A percentile compares a stretch with the other conserved stretches of the same genome.
These are phyloP conservation scores for Cercospora berteroae DNA, from an alignment of 2,329 filamentous ascomycete species.

Conservation along the genomic window DNA sequence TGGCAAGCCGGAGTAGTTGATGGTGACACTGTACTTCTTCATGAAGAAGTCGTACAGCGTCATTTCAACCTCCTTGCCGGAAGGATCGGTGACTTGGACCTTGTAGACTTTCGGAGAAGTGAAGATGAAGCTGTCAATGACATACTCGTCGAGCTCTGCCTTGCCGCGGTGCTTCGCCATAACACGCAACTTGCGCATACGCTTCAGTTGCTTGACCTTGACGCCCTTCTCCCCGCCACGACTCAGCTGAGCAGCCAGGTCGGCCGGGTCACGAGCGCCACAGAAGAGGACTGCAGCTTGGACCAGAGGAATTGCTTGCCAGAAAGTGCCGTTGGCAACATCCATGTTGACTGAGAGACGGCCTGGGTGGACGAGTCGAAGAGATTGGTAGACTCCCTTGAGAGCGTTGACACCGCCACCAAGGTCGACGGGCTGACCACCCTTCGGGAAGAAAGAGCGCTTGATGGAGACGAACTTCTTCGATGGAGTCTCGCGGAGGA, in stretches of 20 bases:
- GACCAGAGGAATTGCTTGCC: constrained; percentile 51
- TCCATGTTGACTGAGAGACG: constrained; percentile 79
- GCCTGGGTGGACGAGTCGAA: constrained; percentile 65
- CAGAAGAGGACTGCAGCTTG: constrained; percentile 38
- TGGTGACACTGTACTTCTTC: constrained; percentile 50
- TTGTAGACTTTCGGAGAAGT: constrained; percentile 46
- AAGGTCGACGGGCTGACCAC: constrained; percentile 53
- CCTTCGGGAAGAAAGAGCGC: constrained; percentile 73
- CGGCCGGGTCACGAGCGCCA: constrained; percentile 27
- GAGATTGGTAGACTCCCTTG: constrained; percentile 86
- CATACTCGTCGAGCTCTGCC: constrained; percentile 43
- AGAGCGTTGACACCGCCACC: constrained; percentile 69
- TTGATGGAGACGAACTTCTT: constrained; percentile 68
- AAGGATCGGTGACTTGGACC: constrained; percentile 42
- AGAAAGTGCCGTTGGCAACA: constrained; percentile 89
- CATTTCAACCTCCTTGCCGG: constrained; percentile 40
- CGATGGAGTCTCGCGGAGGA: constrained; percentile 76
- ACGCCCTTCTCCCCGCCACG: constrained; percentile 23
- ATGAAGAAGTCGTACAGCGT: constrained; percentile 60
- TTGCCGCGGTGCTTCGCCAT: constrained; percentile 41
- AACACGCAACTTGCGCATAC: constrained; percentile 45
- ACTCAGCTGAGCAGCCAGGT: constrained; percentile 30
- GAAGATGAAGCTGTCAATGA: constrained; percentile 51
- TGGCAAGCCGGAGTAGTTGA: constrained; percentile 52
- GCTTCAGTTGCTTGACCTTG: constrained; percentile 40